Evolutionary conservation across 1,284 basidiomycete species (phyloP), one percentile per base, ranked within the genome.

Genomic region (Tetrapyrgos nigripes): DNA sequence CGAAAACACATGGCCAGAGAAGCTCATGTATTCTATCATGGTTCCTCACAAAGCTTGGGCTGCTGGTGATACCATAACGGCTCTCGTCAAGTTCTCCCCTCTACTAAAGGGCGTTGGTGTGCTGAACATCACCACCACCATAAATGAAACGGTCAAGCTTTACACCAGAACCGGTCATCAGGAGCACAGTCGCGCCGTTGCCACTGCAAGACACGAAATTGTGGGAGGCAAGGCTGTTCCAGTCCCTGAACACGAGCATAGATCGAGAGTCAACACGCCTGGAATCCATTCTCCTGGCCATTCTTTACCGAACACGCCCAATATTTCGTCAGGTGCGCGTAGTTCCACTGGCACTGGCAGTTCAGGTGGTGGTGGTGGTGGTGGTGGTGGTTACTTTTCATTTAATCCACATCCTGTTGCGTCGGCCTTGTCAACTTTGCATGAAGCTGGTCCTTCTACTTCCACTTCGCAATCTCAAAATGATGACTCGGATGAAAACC

Each of bases 1-100:
- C 62, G 94, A 97, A 74, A 97, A 96, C 73, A 96, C 94, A 13
- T 98, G 96, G 96, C 95, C 96, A 0, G 91, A 92, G 40, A 98
- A 97, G 77, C 79, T 96, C 72, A 95, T 95, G 92, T 96, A 96
- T 75, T 88, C 89, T 6, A 86, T 96, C 68, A 86, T 91, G 79
- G 75, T 94, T 46, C 92, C 92, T 0, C 91, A 93, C 79, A 94
- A 93, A 71, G 96, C 95, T 0, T 97, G 92, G 86, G 93, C 94
- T 0, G 92, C 90, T 0, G 94, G 95, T 4, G 94, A 97, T 73
- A 83, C 82, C 14, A 79, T 97, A 56, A 90, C 89, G 0, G 89
- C 93, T 0, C 79, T 91, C 21, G 83, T 94, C 75, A 97, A 96
- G 73, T 93, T 97, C 70, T 88, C 88, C 52, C 95, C 96, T 0